These are phyloP conservation scores for Penicillium ochrochloron DNA, from an alignment of 495 filamentous ascomycete genomes.

Conservation along the genomic window DNA sequence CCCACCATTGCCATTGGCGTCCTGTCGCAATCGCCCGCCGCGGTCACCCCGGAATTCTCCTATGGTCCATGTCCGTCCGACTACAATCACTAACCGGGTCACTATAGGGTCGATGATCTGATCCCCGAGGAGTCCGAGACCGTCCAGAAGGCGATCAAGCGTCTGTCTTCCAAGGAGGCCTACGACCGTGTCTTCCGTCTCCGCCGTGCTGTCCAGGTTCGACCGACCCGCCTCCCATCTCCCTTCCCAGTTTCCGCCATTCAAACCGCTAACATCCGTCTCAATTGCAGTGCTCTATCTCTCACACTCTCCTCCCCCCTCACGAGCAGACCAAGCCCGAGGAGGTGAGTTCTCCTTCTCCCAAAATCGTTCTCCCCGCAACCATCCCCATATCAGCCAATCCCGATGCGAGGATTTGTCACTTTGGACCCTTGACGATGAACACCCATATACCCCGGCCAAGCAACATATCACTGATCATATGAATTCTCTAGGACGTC, in stretches of 20 bases:
- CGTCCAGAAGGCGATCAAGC: conserved; percentile 85
- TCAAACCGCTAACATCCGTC: conserved; percentile 32
- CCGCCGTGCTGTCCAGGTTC: conserved; percentile 90
- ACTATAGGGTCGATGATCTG: conserved; percentile 82
- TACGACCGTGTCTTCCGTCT: conserved; percentile 98
- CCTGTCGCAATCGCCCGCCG: conserved; percentile 27
- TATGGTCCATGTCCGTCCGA: conserved; percentile 9
- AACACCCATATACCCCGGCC: conserved; percentile 15
- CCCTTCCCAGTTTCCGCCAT: conserved; percentile 2
- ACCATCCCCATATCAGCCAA: conserved; percentile 44
- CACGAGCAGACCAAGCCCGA: conserved; percentile 78
- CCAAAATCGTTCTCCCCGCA: conserved; percentile 30
- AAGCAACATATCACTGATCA: conserved; percentile 25
- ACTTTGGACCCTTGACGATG: conserved; percentile 25
- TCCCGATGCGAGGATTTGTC: conserved; percentile 51
- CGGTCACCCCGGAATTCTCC: conserved; percentile 29
- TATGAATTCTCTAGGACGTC: conserved; percentile 60
- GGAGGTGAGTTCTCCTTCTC: conserved; percentile 57
- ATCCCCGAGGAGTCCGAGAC: conserved; percentile 86
- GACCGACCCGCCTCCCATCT: conserved; percentile 21
- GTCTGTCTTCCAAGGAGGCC: conserved; percentile 83
- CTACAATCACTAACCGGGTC: conserved; percentile 22
- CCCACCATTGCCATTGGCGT: conserved; percentile 11
- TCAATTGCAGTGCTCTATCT: conserved; percentile 67
- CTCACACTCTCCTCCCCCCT: conserved; percentile 85